A percentile compares a stretch with the other conserved stretches of the same genome.
These are phyloP conservation scores for Microsporum canis DNA, from an alignment of 2,329 filamentous ascomycete species.

Conservation along the genomic window DNA sequence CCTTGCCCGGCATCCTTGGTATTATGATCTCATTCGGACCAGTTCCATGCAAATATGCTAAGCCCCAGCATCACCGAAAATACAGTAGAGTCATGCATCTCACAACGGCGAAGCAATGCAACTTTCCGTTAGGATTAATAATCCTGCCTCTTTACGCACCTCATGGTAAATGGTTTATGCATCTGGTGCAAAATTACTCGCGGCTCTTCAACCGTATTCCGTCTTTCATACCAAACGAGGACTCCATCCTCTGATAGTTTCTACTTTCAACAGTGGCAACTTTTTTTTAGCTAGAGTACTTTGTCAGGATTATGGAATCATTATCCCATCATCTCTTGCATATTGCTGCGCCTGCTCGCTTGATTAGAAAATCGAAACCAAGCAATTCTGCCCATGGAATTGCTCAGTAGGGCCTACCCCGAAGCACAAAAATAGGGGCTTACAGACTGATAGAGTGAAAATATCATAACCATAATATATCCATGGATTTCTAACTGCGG, in stretches of 20 bases:
- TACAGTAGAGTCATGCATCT: neutral
- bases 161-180: no score
- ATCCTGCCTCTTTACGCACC: neutral
- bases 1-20: neutral
- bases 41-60: neutral
- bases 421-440: constrained; percentile 11
- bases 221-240: neutral
- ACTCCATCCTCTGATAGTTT: neutral
- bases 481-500: no score
- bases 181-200: neutral
- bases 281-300: neutral
- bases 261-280: neutral
- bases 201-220: neutral
- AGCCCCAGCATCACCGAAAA: neutral
- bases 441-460: neutral
- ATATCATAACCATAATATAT: no score
- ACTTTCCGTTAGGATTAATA: neutral
- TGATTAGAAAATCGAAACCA: neutral
- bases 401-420: constrained; percentile 14
- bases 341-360: neutral
- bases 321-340: neutral
- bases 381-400: neutral
- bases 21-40: neutral
- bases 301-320: neutral
- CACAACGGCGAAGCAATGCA: neutral